phyloP scores from a whole-genome alignment of 2,329 filamentous ascomycete species.

The Aureobasidium leucospermi region DNA sequence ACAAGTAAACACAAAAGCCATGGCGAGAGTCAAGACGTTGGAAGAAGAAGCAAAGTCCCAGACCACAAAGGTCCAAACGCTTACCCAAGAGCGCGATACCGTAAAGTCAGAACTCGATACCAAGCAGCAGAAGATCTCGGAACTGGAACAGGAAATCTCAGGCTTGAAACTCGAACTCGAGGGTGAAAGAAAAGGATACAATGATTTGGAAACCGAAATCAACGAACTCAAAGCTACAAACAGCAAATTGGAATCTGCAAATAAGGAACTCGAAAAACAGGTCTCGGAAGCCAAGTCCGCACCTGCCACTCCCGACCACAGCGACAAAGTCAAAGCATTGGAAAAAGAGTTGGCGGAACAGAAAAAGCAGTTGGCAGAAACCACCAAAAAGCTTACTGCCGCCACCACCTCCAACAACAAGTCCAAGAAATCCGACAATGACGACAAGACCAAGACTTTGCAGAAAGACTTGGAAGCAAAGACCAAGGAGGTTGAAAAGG shows the following conservation, averaged over 20 bases:
- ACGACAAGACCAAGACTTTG: constrained; percentile 1
- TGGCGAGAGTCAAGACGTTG: constrained; percentile 19
- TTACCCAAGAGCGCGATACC: constrained; percentile 21
- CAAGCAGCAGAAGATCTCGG: constrained; percentile 29
- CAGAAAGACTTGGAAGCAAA: constrained; percentile 15
- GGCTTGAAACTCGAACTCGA: constrained; percentile 18
- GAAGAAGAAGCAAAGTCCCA: constrained; percentile 15
- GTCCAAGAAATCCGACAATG: background rate
- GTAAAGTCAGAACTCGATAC: constrained; percentile 20
- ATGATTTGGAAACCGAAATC: constrained; percentile 15
- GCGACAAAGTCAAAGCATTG: background rate
- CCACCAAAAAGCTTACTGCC: background rate
- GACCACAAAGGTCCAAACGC: constrained; percentile 14
- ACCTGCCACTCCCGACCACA: background rate
- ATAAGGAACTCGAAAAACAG: constrained; percentile 1
- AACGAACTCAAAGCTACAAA: constrained; percentile 14
- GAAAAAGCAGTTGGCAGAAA: background rate
- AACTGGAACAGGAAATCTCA: constrained; percentile 32
- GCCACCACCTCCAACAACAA: background rate
- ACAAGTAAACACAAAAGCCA: constrained; percentile 18
- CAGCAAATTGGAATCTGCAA: constrained; percentile 15
- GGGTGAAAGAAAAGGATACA: constrained; percentile 17
- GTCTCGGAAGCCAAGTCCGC: background rate
- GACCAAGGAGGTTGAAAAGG: constrained; percentile 31
- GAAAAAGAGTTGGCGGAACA: constrained; percentile 4